Percentiles rank a stretch among this genome's conserved stretches.
Conservation (phyloP, 192 early-diverging fungal species). For the Backusella sp. region DNA sequence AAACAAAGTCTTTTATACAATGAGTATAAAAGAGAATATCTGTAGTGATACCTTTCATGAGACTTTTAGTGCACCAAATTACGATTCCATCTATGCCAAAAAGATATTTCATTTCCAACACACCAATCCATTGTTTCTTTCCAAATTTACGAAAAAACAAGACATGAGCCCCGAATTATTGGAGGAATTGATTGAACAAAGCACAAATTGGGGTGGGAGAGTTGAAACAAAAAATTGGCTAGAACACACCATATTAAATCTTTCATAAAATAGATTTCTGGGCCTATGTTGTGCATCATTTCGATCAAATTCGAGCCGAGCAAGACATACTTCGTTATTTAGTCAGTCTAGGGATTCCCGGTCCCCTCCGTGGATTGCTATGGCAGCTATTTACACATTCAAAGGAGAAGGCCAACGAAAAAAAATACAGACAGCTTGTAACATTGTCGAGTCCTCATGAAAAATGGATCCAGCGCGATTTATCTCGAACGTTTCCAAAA, state of each 20-base stretch:
- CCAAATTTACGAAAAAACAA: neutral
- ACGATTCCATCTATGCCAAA: neutral
- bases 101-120: neutral
- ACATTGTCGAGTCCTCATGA: slow-evolving; percentile 68
- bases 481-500: slow-evolving; percentile 90
- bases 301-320: slow-evolving; percentile 67
- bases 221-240: neutral
- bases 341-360: slow-evolving; percentile 88
- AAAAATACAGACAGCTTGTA: slow-evolving; percentile 72
- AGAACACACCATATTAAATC: neutral
- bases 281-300: slow-evolving; percentile 85
- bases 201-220: slow-evolving; percentile 1
- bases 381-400: slow-evolving; percentile 91
- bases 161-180: neutral
- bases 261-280: slow-evolving; percentile 76
- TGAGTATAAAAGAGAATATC: neutral
- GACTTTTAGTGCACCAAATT: neutral
- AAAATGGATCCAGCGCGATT: slow-evolving; percentile 88
- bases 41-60: neutral
- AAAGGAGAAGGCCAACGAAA: slow-evolving; percentile 71
- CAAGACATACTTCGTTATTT: slow-evolving; percentile 73
- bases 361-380: slow-evolving; percentile 85
- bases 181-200: neutral
- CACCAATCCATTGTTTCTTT: neutral
- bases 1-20: neutral